Percentiles rank a stretch among this genome's conserved stretches.
Evolutionary conservation across 2,329 filamentous ascomycete genomes (phyloP).

Genomic region (Diplocarpon rosae): DNA sequence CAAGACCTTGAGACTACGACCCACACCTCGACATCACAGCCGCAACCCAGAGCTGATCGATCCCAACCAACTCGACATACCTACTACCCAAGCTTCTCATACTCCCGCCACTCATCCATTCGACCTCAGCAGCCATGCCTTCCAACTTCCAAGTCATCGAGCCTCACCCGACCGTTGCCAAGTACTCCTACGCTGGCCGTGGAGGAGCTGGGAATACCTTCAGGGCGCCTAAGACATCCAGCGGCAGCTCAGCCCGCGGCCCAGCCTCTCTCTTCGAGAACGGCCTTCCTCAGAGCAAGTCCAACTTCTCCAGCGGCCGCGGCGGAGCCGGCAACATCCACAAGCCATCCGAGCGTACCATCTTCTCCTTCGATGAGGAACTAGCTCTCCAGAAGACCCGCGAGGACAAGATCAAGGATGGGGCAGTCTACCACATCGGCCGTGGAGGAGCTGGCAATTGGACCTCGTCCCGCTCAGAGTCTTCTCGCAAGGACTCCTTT

Average conservation of each 20-base stretch:
- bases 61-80: too few relatives aligned
- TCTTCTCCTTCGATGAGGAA: slow-evolving; percentile 27
- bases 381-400: slow-evolving; percentile 22
- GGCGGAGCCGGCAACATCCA: slow-evolving; percentile 28
- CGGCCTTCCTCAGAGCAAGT: slow-evolving; percentile 19
- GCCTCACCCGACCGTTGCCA: slow-evolving; percentile 24
- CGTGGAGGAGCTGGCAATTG: slow-evolving; percentile 25
- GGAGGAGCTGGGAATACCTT: slow-evolving; percentile 27
- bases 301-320: slow-evolving; percentile 23
- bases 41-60: too few relatives aligned
- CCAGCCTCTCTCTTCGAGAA: slow-evolving; percentile 23
- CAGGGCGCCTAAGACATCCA: slow-evolving; percentile 23
- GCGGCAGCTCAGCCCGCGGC: slow-evolving; percentile 17
- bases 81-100: neutral
- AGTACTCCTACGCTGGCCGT: slow-evolving; percentile 23
- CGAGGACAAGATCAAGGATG: slow-evolving; percentile 20
- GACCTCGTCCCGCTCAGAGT: slow-evolving; percentile 5
- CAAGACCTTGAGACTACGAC: slow-evolving; percentile 14
- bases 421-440: slow-evolving; percentile 22
- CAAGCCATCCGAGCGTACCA: slow-evolving; percentile 18
- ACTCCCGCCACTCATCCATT: neutral
- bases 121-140: slow-evolving; percentile 8
- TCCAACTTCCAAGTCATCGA: slow-evolving; percentile 23
- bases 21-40: neutral
- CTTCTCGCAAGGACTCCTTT: slow-evolving; percentile 20